These are phyloP conservation scores for Sugiyamaella grinbergsii DNA, from an alignment of 1,139 yeast genomes.

Conservation along the genomic window DNA sequence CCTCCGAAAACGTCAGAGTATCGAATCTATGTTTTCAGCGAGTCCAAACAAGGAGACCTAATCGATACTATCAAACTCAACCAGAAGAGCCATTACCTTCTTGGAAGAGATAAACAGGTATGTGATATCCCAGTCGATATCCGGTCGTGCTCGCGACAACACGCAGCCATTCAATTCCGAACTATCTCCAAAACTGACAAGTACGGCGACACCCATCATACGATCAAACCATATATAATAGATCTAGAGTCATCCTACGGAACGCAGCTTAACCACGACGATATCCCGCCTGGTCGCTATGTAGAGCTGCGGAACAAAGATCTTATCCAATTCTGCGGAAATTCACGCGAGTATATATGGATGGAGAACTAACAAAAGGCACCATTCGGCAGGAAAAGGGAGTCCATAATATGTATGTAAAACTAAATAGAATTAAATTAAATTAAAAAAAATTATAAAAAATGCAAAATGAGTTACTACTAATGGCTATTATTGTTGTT, in stretches of 20 bases:
- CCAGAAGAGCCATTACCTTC: constrained; percentile 42
- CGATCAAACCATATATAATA: constrained; percentile 49
- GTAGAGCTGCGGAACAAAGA: constrained; percentile 54
- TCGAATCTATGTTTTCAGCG: constrained; percentile 31
- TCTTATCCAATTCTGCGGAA: constrained; percentile 50
- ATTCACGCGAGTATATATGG: constrained; percentile 23
- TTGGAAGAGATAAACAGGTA: constrained; percentile 52
- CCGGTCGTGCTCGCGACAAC: constrained; percentile 53
- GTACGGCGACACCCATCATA: constrained; percentile 29
- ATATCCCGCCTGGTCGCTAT: constrained; percentile 50
- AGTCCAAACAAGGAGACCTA: constrained; percentile 37
- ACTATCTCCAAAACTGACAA: constrained; percentile 29
- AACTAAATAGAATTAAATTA: not conserved
- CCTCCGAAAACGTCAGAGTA: constrained; percentile 39
- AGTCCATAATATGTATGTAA: not conserved
- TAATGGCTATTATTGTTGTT: constrained; percentile 14
- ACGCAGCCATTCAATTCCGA: constrained; percentile 59
- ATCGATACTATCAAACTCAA: constrained; percentile 40
- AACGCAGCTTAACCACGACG: constrained; percentile 51
- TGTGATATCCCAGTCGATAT: constrained; percentile 51
- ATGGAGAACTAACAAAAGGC: constrained; percentile 4
- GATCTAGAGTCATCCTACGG: constrained; percentile 60
- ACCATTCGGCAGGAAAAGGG: not conserved
- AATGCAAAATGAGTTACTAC: not conserved
- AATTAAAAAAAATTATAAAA: not conserved